A percentile compares a stretch with the other conserved stretches of the same genome.
Conservation (phyloP, 176 grass and related monocot genomes). For the Bromus sterilis region DNA sequence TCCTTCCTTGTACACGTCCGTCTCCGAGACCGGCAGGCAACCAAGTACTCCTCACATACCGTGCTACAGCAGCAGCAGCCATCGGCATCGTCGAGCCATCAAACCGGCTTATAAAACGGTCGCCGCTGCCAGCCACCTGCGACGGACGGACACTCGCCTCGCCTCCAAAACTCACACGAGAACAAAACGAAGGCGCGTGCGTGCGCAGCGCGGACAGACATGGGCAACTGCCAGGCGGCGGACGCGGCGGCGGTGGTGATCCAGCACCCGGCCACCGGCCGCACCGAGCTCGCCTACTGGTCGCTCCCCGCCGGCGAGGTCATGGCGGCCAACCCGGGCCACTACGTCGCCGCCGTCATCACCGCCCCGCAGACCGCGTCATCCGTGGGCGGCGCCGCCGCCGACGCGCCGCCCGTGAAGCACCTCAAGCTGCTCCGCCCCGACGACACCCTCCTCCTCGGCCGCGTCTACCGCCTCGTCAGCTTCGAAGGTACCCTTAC, state of each 20-base stretch:
- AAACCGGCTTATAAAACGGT: constrained; percentile 16
- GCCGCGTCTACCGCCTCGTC: constrained; percentile 89
- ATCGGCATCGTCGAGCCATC: not conserved
- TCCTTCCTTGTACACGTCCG: not conserved
- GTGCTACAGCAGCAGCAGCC: constrained; percentile 13
- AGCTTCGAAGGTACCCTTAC: constrained; percentile 99
- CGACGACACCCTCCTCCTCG: constrained; percentile 75
- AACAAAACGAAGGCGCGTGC: not conserved
- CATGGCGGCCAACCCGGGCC: constrained; percentile 78
- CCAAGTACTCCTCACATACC: not conserved
- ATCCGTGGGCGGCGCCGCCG: not conserved
- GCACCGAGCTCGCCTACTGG: constrained; percentile 61
- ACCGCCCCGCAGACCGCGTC: constrained; percentile 12
- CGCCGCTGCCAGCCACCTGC: constrained; percentile 17
- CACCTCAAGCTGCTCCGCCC: constrained; percentile 96
- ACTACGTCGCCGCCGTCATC: constrained; percentile 89
- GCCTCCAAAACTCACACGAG: not conserved
- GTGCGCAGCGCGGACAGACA: not conserved
- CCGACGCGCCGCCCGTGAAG: constrained; percentile 26
- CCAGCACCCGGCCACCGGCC: constrained; percentile 61
- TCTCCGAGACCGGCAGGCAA: not conserved
- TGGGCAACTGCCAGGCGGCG: constrained; percentile 97
- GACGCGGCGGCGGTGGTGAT: constrained; percentile 74
- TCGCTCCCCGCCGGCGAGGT: constrained; percentile 56
- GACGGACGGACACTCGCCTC: not conserved